Conservation (phyloP, 164 flowering plant species). For the Warburgia ugandensis region DNA sequence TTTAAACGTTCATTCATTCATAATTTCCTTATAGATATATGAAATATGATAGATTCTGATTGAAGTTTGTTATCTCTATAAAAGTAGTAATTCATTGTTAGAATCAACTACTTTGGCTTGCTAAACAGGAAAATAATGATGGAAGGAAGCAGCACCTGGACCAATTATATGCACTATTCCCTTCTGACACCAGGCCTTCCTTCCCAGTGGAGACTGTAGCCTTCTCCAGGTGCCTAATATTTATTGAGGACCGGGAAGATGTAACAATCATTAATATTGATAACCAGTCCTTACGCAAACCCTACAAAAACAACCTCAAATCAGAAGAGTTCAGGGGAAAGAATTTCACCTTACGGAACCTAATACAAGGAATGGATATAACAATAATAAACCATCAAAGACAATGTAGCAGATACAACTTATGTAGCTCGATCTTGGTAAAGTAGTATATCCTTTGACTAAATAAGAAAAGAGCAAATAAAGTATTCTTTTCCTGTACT, state of each 20-base stretch:
- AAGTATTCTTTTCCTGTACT: too few relatives aligned
- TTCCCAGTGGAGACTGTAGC: conserved; percentile 99
- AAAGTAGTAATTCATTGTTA: too few relatives aligned
- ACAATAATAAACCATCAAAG: too few relatives aligned
- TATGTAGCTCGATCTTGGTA: too few relatives aligned
- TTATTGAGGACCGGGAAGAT: conserved; percentile 90
- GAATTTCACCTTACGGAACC: neutral
- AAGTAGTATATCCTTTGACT: too few relatives aligned
- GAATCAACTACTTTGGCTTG: neutral
- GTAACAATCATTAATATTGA: conserved; percentile 92
- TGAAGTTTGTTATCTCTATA: too few relatives aligned
- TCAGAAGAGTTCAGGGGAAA: neutral
- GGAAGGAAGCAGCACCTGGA: conserved; percentile 52
- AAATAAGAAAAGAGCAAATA: too few relatives aligned
- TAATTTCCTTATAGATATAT: too few relatives aligned
- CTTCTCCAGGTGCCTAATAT: conserved; percentile 96
- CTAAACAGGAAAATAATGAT: neutral
- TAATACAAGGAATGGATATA: too few relatives aligned
- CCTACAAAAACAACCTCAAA: conserved; percentile 35
- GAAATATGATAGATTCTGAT: too few relatives aligned
- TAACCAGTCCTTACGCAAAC: conserved; percentile 86
- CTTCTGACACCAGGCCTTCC: conserved; percentile 94
- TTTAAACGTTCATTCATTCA: too few relatives aligned
- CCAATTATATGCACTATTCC: conserved; percentile 95
- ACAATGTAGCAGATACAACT: too few relatives aligned